A percentile compares a stretch with the other conserved stretches of the same genome.
Conservation (phyloP, 331 rosid genomes). For the Pyrus hybrid region DNA sequence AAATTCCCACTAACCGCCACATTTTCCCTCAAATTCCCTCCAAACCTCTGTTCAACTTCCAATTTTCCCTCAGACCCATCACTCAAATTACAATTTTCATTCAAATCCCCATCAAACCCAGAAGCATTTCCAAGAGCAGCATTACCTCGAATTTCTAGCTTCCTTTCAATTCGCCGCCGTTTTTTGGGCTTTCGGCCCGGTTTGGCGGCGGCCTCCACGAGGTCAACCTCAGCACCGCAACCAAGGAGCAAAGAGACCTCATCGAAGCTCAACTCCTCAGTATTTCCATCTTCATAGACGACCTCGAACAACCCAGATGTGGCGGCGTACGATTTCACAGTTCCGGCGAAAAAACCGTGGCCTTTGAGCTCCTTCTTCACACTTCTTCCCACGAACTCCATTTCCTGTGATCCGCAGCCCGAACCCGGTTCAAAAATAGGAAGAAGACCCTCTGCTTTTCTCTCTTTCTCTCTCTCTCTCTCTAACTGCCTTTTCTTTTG, state of each 20-base stretch:
- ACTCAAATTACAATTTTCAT: slow-evolving; percentile 15
- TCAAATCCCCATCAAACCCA: slow-evolving; percentile 31
- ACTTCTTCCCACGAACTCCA: slow-evolving; percentile 74
- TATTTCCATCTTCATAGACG: slow-evolving; percentile 54
- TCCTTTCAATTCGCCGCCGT: slow-evolving; percentile 41
- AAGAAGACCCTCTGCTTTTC: neutral
- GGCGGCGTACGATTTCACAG: slow-evolving; percentile 62
- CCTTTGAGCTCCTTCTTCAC: slow-evolving; percentile 52
- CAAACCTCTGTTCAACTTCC: slow-evolving; percentile 20
- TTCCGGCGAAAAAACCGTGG: slow-evolving; percentile 42
- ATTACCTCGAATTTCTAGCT: slow-evolving; percentile 11
- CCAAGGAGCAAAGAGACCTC: slow-evolving; percentile 40
- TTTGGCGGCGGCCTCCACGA: slow-evolving; percentile 10
- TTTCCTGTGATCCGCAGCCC: slow-evolving; percentile 33
- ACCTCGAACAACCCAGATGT: slow-evolving; percentile 56
- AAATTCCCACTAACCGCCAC: slow-evolving; percentile 16
- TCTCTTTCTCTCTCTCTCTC: neutral
- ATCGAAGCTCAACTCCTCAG: slow-evolving; percentile 49
- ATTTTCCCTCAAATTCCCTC: slow-evolving; percentile 25
- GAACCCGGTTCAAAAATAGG: neutral
- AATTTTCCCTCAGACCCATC: slow-evolving; percentile 14
- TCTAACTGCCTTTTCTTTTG: neutral
- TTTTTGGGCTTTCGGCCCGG: slow-evolving; percentile 64
- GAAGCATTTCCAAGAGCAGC: slow-evolving; percentile 36
- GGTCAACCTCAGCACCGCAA: slow-evolving; percentile 14